Base-by-base conservation (phyloP, 1,284 basidiomycete genomes). In the Apiotrichum gracile region DNA sequence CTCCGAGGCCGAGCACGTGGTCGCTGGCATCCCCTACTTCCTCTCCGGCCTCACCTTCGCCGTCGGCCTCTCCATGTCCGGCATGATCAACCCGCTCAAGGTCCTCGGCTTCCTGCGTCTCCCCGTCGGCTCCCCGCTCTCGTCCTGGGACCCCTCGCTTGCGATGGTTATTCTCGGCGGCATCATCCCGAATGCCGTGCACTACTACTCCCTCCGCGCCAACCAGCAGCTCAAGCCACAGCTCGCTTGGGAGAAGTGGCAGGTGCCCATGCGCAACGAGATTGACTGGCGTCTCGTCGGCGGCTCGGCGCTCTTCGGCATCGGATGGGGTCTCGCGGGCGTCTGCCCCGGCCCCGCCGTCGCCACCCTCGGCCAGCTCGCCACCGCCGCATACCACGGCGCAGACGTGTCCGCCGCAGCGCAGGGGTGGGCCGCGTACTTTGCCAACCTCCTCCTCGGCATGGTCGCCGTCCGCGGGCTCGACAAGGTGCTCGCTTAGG, bases 261-360 rank as follows among this genome's bases (percentile, higher is more conserved):
- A 43, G 14, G 63, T 75, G 7, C 73, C 74, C 1, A 59, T 47
- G 0, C 52, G 66, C 33, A 49, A 22, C 10, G 69, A 73, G 38
- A 75, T 86, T 21, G 81, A 85, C 63, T 57, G 61, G 46, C 77
- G 69, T 49, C 76, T 87, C 26, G 40, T 86, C 14, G 45, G 67
- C 33, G 85, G 85, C 17, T 77, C 82, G 2, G 77, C 77, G 17
- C 60, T 83, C 26, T 87, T 87, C 67, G 85, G 85, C 39, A 60
- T 82, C 17, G 85, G 85, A 2, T 87, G 85, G 85, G 85, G 82
- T 1, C 63, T 83, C 37, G 74, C 77, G 40, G 85, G 85, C 22
- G 74, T 85, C 35, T 87, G 85, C 65, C 84, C 72, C 12, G 69
- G 72, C 14, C 74, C 74, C 1, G 69, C 61, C 1, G 33, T 75